Percentiles rank a stretch among this genome's conserved stretches.
Evolutionary conservation across 108 stramenopile species (phyloP).

Genomic region (Thalassiosira profunda): DNA sequence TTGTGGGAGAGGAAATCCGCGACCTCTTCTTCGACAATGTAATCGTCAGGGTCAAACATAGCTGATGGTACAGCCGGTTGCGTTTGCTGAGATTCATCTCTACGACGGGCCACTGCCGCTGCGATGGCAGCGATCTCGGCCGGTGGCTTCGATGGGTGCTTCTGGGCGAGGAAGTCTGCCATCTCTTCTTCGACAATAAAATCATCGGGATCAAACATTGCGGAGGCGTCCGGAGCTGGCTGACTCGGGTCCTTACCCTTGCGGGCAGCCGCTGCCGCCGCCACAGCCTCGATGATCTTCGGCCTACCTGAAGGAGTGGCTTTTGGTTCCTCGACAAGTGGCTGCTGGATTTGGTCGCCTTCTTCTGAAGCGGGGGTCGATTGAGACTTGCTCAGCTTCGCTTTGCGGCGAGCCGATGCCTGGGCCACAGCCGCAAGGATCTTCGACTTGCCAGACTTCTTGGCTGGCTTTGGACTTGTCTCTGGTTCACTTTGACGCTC

Average conservation of each 20-base stretch:
- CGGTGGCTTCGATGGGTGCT: not conserved
- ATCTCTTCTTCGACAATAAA: not conserved
- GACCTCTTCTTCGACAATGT: not conserved
- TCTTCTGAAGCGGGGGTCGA: no score
- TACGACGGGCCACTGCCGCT: not conserved
- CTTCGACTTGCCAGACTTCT: not conserved
- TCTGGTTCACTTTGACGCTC: not conserved
- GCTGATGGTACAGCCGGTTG: not conserved
- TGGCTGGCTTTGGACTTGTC: not conserved
- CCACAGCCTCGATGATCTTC: slow-evolving; percentile 5
- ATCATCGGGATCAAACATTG: not conserved
- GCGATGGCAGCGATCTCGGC: slow-evolving; percentile 22
- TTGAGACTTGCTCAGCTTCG: not conserved
- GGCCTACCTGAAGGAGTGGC: not conserved
- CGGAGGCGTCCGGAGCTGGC: not conserved
- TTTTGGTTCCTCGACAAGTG: not conserved
- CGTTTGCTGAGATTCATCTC: not conserved
- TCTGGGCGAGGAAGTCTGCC: not conserved
- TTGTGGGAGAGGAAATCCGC: not conserved
- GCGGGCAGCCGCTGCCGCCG: slow-evolving; percentile 7
- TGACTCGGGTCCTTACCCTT: not conserved
- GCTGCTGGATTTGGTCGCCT: not conserved
- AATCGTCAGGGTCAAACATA: not conserved
- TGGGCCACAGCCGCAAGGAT: not conserved
- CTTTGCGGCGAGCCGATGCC: not conserved